Conservation (phyloP, 202 grass and related monocot genomes). For the Brachypodium distachyon region DNA sequence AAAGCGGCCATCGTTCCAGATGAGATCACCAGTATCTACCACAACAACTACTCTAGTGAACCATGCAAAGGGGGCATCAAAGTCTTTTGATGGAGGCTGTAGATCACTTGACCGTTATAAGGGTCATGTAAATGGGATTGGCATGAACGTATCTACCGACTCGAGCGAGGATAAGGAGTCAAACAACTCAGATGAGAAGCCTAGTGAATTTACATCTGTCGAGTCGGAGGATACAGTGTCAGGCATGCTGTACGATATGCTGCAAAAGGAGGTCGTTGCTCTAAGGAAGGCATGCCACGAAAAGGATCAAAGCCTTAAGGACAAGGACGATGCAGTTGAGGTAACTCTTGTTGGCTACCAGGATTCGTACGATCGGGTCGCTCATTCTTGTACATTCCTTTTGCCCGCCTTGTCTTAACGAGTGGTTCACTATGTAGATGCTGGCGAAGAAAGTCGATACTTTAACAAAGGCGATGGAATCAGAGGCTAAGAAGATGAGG, state of each 20-base stretch:
- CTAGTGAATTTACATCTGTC: constrained; percentile 31
- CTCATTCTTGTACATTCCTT: background rate
- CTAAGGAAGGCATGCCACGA: constrained; percentile 82
- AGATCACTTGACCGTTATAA: constrained; percentile 45
- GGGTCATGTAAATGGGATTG: constrained; percentile 52
- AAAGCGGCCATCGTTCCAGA: constrained; percentile 69
- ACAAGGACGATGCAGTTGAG: constrained; percentile 93
- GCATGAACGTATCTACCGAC: constrained; percentile 56
- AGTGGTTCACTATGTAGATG: constrained; percentile 43
- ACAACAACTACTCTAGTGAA: constrained; percentile 67
- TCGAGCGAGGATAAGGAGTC: constrained; percentile 47
- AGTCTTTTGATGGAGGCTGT: constrained; percentile 83
- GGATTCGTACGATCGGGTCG: background rate
- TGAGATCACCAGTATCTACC: constrained; percentile 61
- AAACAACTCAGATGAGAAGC: constrained; percentile 59
- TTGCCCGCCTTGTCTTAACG: background rate
- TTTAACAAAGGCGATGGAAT: constrained; percentile 87
- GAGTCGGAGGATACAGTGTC: constrained; percentile 70
- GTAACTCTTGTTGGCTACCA: constrained; percentile 17
- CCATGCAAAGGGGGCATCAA: constrained; percentile 88
- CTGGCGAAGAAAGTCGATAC: constrained; percentile 91
- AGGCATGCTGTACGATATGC: constrained; percentile 78
- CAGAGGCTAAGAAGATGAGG: constrained; percentile 85
- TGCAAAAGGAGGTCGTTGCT: constrained; percentile 86
- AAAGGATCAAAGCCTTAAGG: constrained; percentile 90